Base-by-base conservation (phyloP, 1,139 yeast species). In the Lodderomyces jiufengensis region DNA sequence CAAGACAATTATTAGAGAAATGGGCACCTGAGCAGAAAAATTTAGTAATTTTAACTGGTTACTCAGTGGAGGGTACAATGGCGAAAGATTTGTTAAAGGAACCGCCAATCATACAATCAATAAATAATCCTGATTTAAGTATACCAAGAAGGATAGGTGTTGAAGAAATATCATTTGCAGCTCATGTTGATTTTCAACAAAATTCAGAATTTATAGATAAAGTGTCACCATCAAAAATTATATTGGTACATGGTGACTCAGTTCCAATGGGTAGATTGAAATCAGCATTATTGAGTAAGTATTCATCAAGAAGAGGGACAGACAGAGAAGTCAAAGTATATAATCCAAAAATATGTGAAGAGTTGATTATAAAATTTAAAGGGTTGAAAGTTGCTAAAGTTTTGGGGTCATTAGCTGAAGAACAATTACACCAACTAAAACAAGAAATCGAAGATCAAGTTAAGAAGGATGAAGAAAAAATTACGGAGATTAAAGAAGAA, bases 11-110 rank as follows among this genome's bases (percentile, higher is more conserved):
- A 31, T 68, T 92, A 27, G 99, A 92, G 54, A 78, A 84, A 55
- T 92, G 99, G 99, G 92, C 95, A 1, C 98, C 98, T 0, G 98
- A 92, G 52, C 85, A 95, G 3, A 84, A 87, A 51, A 92, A 92
- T 51, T 71, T 95, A 2, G 80, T 88, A 21, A 76, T 92, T 24
- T 63, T 92, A 57, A 94, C 99, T 0, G 99, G 99, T 63, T 92
- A 92, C 58, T 90, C 97, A 2, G 96, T 92, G 4, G 99, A 92
- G 56, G 98, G 99, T 16, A 92, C 98, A 1, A 79, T 92, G 88
- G 99, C 98, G 1, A 92, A 92, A 53, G 86, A 77, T 40, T 67
- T 92, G 31, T 66, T 94, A 47, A 78, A 87, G 31, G 97, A 90
- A 49, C 98, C 99, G 1, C 77, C 80, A 20, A 85, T 88, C 13